A percentile compares a stretch with the other conserved stretches of the same genome.
Evolutionary conservation across 208 protist genomes (phyloP).

Genomic region (Crithidia acanthocephali): DNA sequence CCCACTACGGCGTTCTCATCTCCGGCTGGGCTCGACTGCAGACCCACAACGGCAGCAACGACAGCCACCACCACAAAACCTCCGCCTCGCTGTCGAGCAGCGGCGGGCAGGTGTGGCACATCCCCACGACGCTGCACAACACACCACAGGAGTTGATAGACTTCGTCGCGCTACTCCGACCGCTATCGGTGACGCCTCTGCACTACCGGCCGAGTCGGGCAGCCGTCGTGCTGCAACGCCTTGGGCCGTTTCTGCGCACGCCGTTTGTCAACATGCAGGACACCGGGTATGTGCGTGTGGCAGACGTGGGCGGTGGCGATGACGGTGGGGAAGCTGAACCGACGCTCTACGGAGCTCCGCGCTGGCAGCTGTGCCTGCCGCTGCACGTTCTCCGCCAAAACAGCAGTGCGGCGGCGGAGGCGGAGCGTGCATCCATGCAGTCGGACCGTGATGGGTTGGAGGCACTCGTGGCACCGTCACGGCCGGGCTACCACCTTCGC

Average conservation of each 20-base stretch:
- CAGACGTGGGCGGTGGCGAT: background rate
- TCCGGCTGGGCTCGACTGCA: conserved; percentile 73
- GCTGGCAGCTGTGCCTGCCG: conserved; percentile 12
- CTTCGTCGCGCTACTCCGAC: conserved; percentile 67
- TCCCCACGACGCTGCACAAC: conserved; percentile 74
- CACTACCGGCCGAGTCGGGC: conserved; percentile 60
- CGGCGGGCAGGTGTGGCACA: conserved; percentile 53
- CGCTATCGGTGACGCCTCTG: conserved; percentile 67
- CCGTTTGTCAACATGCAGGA: conserved; percentile 30
- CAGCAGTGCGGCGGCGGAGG: background rate
- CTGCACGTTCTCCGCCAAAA: background rate
- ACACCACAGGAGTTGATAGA: conserved; percentile 72
- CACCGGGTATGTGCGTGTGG: background rate
- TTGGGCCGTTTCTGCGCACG: conserved; percentile 56
- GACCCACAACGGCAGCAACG: background rate
- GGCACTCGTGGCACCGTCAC: background rate
- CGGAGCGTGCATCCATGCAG: background rate
- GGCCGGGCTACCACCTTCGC: conserved; percentile 19
- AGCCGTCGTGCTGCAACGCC: conserved; percentile 50
- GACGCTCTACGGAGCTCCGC: background rate
- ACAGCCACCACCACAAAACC: background rate
- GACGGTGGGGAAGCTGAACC: background rate
- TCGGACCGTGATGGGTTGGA: conserved; percentile 12
- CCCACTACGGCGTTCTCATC: conserved; percentile 75
- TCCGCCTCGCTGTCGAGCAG: background rate